A percentile compares a stretch with the other conserved stretches of the same genome.
Conservation (phyloP, 306 rosid genomes). For the Sechiopsis laciniata region DNA sequence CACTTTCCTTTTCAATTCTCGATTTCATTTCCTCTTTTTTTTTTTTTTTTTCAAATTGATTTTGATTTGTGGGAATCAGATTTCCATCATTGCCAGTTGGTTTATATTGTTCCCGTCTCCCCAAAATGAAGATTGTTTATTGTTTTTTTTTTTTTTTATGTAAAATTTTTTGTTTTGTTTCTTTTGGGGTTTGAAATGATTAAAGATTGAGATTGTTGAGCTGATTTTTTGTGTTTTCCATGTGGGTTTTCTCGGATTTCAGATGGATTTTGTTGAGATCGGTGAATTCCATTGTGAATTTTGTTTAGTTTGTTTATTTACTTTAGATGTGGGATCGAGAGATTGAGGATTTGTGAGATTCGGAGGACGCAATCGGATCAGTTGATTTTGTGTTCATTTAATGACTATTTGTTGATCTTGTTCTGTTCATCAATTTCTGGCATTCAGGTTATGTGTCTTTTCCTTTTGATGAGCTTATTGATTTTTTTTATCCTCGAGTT, state of each 20-base stretch:
- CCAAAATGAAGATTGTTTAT: background rate
- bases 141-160: too few species aligned
- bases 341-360: background rate
- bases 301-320: background rate
- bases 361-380: constrained; percentile 2
- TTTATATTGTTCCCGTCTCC: background rate
- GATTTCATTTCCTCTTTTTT: background rate
- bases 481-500: background rate
- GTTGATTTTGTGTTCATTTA: background rate
- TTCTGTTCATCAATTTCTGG: background rate
- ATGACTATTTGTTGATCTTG: background rate
- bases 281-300: background rate
- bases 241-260: background rate
- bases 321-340: background rate
- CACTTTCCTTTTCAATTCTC: background rate
- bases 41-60: background rate
- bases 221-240: background rate
- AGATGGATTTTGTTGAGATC: constrained; percentile 14
- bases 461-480: background rate
- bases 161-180: background rate
- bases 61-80: background rate
- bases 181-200: background rate
- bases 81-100: background rate
- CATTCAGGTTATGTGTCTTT: background rate
- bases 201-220: background rate